A percentile compares a stretch with the other conserved stretches of the same genome.
Evolutionary conservation across 2,329 filamentous ascomycete genomes (phyloP).

Genomic region (Aspergillus glaucus): DNA sequence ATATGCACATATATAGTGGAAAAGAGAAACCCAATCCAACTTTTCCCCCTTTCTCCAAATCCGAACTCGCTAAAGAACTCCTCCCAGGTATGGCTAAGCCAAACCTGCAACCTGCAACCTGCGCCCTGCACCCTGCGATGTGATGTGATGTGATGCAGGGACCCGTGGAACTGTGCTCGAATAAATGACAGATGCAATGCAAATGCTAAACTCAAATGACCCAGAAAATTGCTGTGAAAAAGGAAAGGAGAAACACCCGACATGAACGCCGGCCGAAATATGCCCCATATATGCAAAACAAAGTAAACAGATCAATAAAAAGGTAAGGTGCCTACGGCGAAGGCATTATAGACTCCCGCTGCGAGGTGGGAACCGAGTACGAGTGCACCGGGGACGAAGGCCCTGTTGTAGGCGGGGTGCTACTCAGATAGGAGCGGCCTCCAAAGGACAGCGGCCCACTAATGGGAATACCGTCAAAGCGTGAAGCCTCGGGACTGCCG

Average conservation of each 20-base stretch:
- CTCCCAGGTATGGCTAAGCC: too few species aligned
- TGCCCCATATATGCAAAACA: background rate
- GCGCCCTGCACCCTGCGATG: too few species aligned
- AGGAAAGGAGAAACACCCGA: background rate
- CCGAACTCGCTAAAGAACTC: too few species aligned
- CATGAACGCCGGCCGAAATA: background rate
- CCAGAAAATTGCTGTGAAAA: background rate
- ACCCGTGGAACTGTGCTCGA: background rate
- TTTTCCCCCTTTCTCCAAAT: too few species aligned
- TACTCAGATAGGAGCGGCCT: conserved; percentile 21
- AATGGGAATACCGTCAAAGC: conserved; percentile 17
- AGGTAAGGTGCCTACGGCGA: conserved; percentile 13
- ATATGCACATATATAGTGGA: too few species aligned
- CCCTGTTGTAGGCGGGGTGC: conserved; percentile 29
- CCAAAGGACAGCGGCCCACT: conserved; percentile 22
- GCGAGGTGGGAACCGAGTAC: conserved; percentile 21
- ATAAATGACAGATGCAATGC: conserved; percentile 20
- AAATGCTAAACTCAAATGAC: conserved; percentile 20
- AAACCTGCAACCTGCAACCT: too few species aligned
- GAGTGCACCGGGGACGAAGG: conserved; percentile 30
- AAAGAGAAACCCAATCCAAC: too few species aligned
- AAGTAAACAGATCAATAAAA: background rate
- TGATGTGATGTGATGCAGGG: too few species aligned
- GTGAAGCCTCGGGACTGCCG: conserved; percentile 17
- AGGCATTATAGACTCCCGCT: conserved; percentile 23